These are phyloP conservation scores for Candida germanica DNA, from an alignment of 805 yeast species.

Conservation along the genomic window DNA sequence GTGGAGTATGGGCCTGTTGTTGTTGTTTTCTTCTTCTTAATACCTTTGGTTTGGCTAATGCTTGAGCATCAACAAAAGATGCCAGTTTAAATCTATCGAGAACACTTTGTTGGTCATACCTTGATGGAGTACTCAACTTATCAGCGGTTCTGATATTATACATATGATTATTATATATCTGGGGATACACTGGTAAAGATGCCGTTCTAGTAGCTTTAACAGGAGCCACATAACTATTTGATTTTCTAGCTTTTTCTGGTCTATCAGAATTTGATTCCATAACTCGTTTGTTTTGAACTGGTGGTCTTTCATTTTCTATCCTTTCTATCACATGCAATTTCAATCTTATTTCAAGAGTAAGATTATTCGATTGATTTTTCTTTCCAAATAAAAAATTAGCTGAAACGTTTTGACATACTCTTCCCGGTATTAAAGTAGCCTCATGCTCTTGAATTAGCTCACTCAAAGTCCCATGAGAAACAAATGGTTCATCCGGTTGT, in stretches of 20 bases:
- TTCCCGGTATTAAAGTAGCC: constrained; percentile 41
- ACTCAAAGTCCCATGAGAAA: constrained; percentile 39
- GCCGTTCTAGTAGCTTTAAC: constrained; percentile 43
- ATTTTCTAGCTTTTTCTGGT: constrained; percentile 5
- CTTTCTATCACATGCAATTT: constrained; percentile 43
- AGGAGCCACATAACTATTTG: constrained; percentile 17
- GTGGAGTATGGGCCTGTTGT: neutral
- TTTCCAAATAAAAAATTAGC: constrained; percentile 41
- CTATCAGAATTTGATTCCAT: neutral
- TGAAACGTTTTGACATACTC: constrained; percentile 58
- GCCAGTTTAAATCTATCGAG: constrained; percentile 47
- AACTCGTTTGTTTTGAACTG: neutral
- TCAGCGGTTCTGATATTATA: constrained; percentile 42
- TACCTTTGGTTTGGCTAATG: constrained; percentile 36
- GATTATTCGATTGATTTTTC: constrained; percentile 31
- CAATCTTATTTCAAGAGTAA: constrained; percentile 57
- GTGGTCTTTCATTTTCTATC: neutral
- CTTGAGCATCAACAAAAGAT: constrained; percentile 39
- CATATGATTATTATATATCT: constrained; percentile 37
- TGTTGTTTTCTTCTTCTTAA: constrained; percentile 15
- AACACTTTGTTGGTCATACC: constrained; percentile 38
- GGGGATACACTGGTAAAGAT: constrained; percentile 40
- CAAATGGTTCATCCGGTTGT: constrained; percentile 48
- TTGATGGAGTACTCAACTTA: constrained; percentile 34
- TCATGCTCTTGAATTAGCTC: constrained; percentile 24